Evolutionary conservation across 352 stramenopile genomes (phyloP), one percentile per base, ranked within the genome.

Genomic region (Globisporangium spiculum): DNA sequence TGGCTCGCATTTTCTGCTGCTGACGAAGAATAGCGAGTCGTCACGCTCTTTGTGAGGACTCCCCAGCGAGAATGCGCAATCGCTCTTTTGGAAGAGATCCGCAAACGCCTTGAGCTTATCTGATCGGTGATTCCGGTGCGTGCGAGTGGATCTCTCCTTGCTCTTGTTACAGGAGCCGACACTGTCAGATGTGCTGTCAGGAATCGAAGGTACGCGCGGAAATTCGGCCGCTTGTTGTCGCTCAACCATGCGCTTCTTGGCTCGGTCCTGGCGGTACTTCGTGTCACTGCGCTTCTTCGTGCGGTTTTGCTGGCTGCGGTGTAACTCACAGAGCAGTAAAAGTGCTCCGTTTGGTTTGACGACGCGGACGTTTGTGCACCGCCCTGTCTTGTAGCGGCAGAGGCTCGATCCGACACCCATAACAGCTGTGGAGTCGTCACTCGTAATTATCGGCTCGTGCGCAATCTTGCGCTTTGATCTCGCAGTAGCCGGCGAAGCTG

Each of bases 251-350:
- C 85, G 83, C 63, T 91, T 90, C 65, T 79, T 80, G 52, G 81
- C 78, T 18, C 85, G 85, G 59, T 91, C 68, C 32, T 88, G 78
- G 18, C 86, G 77, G 72, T 90, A 91, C 67, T 93, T 92, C 68
- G 90, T 84, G 66, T 95, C 87, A 62, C 85, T 93, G 8, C 85
- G 84, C 69, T 93, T 93, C 75, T 95, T 95, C 27, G 86, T 94
- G n/a, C 86, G 78, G 60, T 96, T 96, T 68, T 94, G 86, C 67
- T 94, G 87, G 64, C 78, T 79, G 46, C 88, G 86, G 54, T 96
- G 88, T 69, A 89, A 85, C 67, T 96, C 84, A 57, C 88, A 96
- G 20, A 96, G 82, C 59, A 93, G 71, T 14, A 94, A 74, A 4
- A 88, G 73, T 26, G 77, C 86, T 36, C 88, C 86, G 60, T 94